Evolutionary conservation across 2,329 filamentous ascomycete genomes (phyloP).

Genomic region (Talaromyces verruculosus): DNA sequence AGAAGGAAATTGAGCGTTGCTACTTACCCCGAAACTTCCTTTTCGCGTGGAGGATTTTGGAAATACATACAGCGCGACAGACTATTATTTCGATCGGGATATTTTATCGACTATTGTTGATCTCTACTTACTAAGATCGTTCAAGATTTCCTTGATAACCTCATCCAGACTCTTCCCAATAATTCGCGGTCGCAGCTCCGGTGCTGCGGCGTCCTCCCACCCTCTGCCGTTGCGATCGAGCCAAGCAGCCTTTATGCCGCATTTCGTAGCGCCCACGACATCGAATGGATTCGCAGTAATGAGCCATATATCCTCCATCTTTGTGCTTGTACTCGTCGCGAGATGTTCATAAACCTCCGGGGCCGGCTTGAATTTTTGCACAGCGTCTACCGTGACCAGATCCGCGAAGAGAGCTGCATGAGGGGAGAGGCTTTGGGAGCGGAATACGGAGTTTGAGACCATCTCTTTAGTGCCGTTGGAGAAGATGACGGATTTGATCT

Average conservation of each 20-base stretch:
- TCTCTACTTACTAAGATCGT: background rate
- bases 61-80: constrained; percentile 46
- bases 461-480: constrained; percentile 68
- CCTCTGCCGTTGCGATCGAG: constrained; percentile 63
- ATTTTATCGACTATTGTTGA: background rate
- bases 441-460: constrained; percentile 60
- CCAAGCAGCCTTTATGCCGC: constrained; percentile 65
- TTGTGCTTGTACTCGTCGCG: constrained; percentile 51
- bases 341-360: constrained; percentile 63
- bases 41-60: constrained; percentile 46
- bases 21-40: constrained; percentile 49
- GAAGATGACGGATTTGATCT: constrained; percentile 62
- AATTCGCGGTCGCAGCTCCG: constrained; percentile 52
- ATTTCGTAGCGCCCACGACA: constrained; percentile 61
- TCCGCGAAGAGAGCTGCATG: constrained; percentile 53
- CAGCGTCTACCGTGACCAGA: constrained; percentile 62
- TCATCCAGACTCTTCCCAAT: constrained; percentile 59
- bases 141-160: constrained; percentile 37
- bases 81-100: constrained; percentile 25
- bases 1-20: constrained; percentile 38
- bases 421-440: constrained; percentile 56
- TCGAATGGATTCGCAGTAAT: constrained; percentile 75
- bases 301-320: constrained; percentile 61
- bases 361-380: constrained; percentile 65
- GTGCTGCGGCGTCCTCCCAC: constrained; percentile 64